phyloP scores from a whole-genome alignment of 1,284 basidiomycete species.

The Sporisorium exsertum region DNA sequence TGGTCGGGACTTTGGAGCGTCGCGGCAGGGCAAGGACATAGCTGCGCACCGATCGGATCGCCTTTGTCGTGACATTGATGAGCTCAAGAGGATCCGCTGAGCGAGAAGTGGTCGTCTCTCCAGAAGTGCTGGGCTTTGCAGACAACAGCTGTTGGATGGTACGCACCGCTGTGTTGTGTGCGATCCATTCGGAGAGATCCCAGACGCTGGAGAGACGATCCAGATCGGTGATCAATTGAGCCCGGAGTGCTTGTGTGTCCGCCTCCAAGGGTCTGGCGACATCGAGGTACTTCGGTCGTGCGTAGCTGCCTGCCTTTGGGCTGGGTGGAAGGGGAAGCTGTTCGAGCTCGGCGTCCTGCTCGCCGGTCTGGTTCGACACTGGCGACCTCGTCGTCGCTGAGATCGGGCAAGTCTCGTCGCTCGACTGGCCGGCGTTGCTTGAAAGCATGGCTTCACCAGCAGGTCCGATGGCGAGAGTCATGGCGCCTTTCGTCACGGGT shows the following conservation, averaged over 20 bases:
- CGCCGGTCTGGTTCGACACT: conserved; percentile 3
- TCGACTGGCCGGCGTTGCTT: background rate
- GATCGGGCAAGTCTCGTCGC: background rate
- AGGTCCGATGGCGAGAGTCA: conserved; percentile 53
- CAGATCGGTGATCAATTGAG: conserved; percentile 28
- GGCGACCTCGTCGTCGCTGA: background rate
- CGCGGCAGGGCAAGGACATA: conserved; percentile 52
- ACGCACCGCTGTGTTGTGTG: background rate
- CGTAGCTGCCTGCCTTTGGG: conserved; percentile 30
- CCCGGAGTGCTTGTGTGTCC: conserved; percentile 39
- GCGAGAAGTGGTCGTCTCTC: background rate
- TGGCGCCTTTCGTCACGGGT: conserved; percentile 35
- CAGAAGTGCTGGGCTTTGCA: background rate
- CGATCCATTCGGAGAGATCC: conserved; percentile 22
- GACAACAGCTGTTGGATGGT: conserved; percentile 13
- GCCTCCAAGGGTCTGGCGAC: conserved; percentile 52
- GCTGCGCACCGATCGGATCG: conserved; percentile 54
- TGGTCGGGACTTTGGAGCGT: conserved; percentile 11
- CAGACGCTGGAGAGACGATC: conserved; percentile 11
- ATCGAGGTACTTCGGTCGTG: conserved; percentile 34
- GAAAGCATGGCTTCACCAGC: conserved; percentile 45
- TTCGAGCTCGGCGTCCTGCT: conserved; percentile 23
- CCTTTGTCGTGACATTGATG: conserved; percentile 44
- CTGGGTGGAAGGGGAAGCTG: conserved; percentile 34
- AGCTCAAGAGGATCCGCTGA: conserved; percentile 22